Evolutionary conservation across 176 grass and related monocot species (phyloP).

Genomic region (Pharus latifolius): DNA sequence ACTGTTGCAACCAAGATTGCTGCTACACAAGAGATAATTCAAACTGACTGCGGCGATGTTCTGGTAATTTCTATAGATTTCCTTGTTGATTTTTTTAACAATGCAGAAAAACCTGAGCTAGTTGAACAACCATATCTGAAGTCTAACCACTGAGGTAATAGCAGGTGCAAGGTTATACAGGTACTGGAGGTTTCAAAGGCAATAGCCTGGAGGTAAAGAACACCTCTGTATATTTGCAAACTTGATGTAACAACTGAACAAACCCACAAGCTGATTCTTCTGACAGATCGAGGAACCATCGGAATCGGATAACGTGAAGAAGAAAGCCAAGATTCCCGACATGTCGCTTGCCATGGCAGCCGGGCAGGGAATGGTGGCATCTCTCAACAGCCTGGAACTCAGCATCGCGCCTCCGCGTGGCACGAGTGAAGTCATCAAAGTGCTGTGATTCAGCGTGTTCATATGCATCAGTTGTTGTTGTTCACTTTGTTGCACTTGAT

Average conservation of each 20-base stretch:
- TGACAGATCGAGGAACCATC: not conserved
- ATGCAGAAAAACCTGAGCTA: too few relatives aligned
- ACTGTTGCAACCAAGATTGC: slow-evolving; percentile 9
- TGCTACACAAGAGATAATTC: slow-evolving; percentile 29
- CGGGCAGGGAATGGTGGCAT: slow-evolving; percentile 12
- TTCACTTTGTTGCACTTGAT: not conserved
- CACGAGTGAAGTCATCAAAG: slow-evolving; percentile 36
- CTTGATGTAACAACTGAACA: not conserved
- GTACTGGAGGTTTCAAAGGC: not conserved
- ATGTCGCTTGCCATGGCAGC: slow-evolving; percentile 24
- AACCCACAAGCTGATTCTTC: not conserved
- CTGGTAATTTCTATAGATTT: slow-evolving; percentile 4
- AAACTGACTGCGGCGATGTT: slow-evolving; percentile 35
- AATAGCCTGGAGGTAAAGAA: slow-evolving; percentile 27
- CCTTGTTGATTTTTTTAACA: not conserved
- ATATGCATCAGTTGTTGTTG: not conserved
- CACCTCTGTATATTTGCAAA: not conserved
- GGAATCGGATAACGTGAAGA: not conserved
- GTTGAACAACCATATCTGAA: not conserved
- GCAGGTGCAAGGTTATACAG: slow-evolving; percentile 16
- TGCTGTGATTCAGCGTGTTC: slow-evolving; percentile 31
- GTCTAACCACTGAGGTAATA: not conserved
- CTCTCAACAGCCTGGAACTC: slow-evolving; percentile 44
- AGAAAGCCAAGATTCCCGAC: not conserved
- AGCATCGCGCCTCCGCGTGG: slow-evolving; percentile 57